Evolutionary conservation across 2,329 filamentous ascomycete species (phyloP), one percentile per base, ranked within the genome.

Genomic region (Colletotrichum viniferum): DNA sequence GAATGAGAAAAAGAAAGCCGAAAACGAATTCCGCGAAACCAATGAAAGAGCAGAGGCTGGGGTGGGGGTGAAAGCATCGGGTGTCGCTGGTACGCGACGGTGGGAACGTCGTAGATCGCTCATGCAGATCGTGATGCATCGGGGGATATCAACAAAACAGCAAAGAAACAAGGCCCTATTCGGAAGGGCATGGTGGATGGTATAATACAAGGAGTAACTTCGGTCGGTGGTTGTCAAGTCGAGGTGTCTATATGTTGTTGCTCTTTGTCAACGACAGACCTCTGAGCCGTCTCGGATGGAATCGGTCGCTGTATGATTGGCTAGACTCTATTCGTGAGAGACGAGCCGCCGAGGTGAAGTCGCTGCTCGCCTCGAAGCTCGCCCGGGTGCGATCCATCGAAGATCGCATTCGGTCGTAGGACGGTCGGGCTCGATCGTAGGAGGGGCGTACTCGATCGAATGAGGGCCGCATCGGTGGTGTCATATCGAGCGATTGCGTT

Each of bases 311-410:
- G 65, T 82, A 81, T 7, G 89, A 92, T 70, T 92, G 90, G 65
- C 89, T 91, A 28, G 94, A 96, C 86, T 98, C 97, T 78, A 98
- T 92, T 77, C 96, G 91, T 63, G 93, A 93, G 78, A 99, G 86
- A 82, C 96, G 92, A 48, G 95, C 95, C 16, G 96, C 96, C 32
- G 94, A 96, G 1, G 96, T 98, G 81, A 98, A 98, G 80, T 98
- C 97, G 80, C 92, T 94, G 83, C 93, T 97, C 48, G 92, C 92
- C 85, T 98, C 96, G 82, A 95, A 98, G 83, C 94, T 96, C 13
- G 94, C 90, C 79, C 96, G 90, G 21, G 95, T 91, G 30, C 94
- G 92, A 81, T 98, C 97, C 91, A 98, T 96, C 0, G 95, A 98
- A 77, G 92, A 92, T 65, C 96, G 90, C 80, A 97, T 92, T 71